A percentile compares a stretch with the other conserved stretches of the same genome.
Evolutionary conservation across 129 eudicot species (phyloP).

Genomic region (Solidago caesia): DNA sequence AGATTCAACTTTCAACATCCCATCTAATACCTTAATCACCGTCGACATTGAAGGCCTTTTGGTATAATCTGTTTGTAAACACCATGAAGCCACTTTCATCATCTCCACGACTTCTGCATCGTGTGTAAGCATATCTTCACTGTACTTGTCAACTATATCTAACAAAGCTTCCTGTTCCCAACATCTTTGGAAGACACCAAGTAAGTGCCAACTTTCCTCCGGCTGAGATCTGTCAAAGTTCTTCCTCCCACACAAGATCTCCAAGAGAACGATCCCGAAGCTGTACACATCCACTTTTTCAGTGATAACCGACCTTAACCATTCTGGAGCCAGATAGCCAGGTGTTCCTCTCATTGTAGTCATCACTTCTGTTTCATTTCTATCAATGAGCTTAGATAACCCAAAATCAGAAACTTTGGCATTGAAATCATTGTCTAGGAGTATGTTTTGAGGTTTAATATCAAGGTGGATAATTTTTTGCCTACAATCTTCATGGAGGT

Average conservation of each 20-base stretch:
- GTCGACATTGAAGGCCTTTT: slow-evolving; percentile 31
- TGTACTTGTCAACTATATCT: slow-evolving; percentile 27
- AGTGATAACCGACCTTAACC: slow-evolving; percentile 21
- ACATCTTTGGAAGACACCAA: slow-evolving; percentile 20
- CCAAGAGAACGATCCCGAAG: slow-evolving; percentile 41
- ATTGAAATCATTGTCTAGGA: slow-evolving; percentile 31
- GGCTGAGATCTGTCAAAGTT: slow-evolving; percentile 19
- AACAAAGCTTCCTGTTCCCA: slow-evolving; percentile 24
- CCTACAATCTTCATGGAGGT: slow-evolving; percentile 48
- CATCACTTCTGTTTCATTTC: slow-evolving; percentile 26
- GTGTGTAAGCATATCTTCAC: slow-evolving; percentile 18
- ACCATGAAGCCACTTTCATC: slow-evolving; percentile 40
- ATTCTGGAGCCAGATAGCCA: slow-evolving; percentile 37
- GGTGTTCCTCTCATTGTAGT: slow-evolving; percentile 40
- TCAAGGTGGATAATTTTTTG: slow-evolving; percentile 40
- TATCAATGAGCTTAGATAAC: slow-evolving; percentile 33
- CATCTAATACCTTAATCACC: slow-evolving; percentile 25
- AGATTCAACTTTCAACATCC: slow-evolving; percentile 15
- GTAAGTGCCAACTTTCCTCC: slow-evolving; percentile 32
- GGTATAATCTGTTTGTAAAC: slow-evolving; percentile 22
- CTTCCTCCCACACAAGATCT: slow-evolving; percentile 39
- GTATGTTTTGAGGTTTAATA: slow-evolving; percentile 43
- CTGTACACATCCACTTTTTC: slow-evolving; percentile 39
- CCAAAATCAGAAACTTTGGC: slow-evolving; percentile 44
- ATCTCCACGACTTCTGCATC: slow-evolving; percentile 19